Evolutionary conservation across 1,284 basidiomycete species (phyloP).

Genomic region (Ustilago loliicola): DNA sequence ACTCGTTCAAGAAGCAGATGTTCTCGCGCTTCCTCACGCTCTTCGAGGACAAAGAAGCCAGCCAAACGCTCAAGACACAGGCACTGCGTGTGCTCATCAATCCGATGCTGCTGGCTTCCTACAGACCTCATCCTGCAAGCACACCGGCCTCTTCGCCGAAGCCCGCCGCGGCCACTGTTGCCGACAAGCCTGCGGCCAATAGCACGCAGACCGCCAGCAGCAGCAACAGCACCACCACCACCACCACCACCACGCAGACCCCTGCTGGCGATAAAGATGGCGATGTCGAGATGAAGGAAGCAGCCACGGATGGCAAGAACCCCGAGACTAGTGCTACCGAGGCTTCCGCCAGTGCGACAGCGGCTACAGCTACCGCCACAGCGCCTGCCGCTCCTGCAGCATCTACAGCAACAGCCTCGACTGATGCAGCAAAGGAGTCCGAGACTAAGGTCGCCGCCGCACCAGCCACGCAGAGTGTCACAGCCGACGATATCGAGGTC

Average conservation of each 20-base stretch:
- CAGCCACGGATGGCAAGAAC: slow-evolving; percentile 23
- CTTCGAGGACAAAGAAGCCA: slow-evolving; percentile 79
- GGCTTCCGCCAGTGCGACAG: background rate
- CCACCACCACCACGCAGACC: background rate
- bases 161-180: slow-evolving; percentile 4
- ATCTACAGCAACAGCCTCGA: slow-evolving; percentile 2
- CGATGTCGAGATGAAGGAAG: slow-evolving; percentile 67
- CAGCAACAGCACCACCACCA: too few species aligned
- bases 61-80: slow-evolving; percentile 85
- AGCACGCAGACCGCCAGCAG: background rate
- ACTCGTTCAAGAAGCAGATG: slow-evolving; percentile 83
- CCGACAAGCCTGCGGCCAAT: slow-evolving; percentile 12
- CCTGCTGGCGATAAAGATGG: slow-evolving; percentile 71
- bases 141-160: slow-evolving; percentile 35
- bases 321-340: slow-evolving; percentile 18
- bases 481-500: slow-evolving; percentile 31
- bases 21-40: slow-evolving; percentile 87
- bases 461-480: slow-evolving; percentile 64
- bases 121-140: slow-evolving; percentile 64
- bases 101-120: slow-evolving; percentile 86
- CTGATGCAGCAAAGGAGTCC: slow-evolving; percentile 30
- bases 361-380: background rate
- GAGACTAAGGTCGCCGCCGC: slow-evolving; percentile 63
- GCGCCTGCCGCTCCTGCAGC: slow-evolving; percentile 12
- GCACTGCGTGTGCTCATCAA: slow-evolving; percentile 90